These are phyloP conservation scores for Tetrapisispora namnaoensis DNA, from an alignment of 805 yeast genomes.

Conservation along the genomic window DNA sequence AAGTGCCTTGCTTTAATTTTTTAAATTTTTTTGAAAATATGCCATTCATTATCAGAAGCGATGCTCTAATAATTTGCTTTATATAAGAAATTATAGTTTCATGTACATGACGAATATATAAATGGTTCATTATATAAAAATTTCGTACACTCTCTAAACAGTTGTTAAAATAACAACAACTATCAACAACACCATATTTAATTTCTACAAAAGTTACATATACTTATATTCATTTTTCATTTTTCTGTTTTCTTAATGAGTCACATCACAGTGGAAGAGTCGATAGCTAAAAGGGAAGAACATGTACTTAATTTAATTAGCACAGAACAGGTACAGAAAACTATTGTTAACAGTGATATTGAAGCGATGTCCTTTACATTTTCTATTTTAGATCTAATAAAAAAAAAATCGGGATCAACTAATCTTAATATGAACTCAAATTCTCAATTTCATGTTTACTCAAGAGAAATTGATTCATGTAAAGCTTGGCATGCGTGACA, in stretches of 20 bases:
- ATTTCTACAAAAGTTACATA: background rate
- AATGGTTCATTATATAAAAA: too few species aligned
- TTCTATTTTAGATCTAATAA: slow-evolving; percentile 15
- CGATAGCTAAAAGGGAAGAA: slow-evolving; percentile 10
- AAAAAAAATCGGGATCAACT: slow-evolving; percentile 6
- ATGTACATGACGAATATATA: too few species aligned
- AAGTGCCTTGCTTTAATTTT: too few species aligned
- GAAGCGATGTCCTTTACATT: slow-evolving; percentile 17
- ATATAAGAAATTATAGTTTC: too few species aligned
- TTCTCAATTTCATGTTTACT: slow-evolving; percentile 11
- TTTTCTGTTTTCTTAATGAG: background rate
- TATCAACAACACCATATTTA: background rate
- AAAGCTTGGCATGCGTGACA: slow-evolving; percentile 29
- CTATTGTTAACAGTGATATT: slow-evolving; percentile 8
- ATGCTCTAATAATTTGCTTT: too few species aligned
- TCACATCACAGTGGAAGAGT: background rate
- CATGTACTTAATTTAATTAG: slow-evolving; percentile 11
- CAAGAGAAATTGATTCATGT: slow-evolving; percentile 15
- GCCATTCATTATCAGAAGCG: too few species aligned
- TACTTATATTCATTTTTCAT: too few species aligned
- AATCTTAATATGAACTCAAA: slow-evolving; percentile 1
- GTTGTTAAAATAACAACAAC: too few species aligned
- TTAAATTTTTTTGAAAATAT: too few species aligned
- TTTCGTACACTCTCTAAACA: too few species aligned
- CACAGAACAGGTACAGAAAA: slow-evolving; percentile 10